These are phyloP conservation scores for Scedosporium apiospermum DNA, from an alignment of 2,329 filamentous ascomycete species.

Conservation along the genomic window DNA sequence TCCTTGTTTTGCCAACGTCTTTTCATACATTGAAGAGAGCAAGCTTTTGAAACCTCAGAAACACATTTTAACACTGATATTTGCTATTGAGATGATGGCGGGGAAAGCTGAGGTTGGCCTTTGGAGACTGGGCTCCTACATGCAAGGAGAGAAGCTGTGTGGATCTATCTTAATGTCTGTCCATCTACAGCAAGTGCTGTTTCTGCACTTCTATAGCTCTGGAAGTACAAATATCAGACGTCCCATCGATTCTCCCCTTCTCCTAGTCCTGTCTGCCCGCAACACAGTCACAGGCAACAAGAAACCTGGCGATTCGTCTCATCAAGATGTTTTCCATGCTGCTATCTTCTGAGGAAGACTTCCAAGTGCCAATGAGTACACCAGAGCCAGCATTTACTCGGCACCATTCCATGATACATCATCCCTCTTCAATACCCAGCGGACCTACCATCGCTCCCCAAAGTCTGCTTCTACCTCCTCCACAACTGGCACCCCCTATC, in stretches of 20 bases:
- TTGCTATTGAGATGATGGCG: too few relatives aligned
- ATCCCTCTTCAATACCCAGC: not conserved
- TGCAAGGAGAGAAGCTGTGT: not conserved
- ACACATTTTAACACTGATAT: too few relatives aligned
- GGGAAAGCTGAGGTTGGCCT: not conserved
- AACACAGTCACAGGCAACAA: not conserved
- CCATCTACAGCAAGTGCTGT: not conserved
- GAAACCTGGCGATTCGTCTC: not conserved
- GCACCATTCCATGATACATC: not conserved
- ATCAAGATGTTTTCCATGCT: conserved; percentile 1
- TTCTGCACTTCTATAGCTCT: not conserved
- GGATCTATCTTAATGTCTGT: not conserved
- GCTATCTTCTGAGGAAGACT: conserved; percentile 1
- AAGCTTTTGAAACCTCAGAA: too few relatives aligned
- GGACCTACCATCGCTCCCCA: not conserved
- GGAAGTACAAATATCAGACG: conserved; percentile 2
- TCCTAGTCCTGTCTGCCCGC: not conserved
- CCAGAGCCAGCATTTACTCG: not conserved
- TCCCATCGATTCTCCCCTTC: not conserved
- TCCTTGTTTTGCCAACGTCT: too few relatives aligned
- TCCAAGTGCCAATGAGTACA: not conserved
- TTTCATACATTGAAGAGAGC: too few relatives aligned
- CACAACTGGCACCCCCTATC: not conserved
- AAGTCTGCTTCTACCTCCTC: not conserved
- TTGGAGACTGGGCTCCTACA: not conserved